phyloP scores from a whole-genome alignment of 2,329 filamentous ascomycete genomes.

The Curvularia sp. region DNA sequence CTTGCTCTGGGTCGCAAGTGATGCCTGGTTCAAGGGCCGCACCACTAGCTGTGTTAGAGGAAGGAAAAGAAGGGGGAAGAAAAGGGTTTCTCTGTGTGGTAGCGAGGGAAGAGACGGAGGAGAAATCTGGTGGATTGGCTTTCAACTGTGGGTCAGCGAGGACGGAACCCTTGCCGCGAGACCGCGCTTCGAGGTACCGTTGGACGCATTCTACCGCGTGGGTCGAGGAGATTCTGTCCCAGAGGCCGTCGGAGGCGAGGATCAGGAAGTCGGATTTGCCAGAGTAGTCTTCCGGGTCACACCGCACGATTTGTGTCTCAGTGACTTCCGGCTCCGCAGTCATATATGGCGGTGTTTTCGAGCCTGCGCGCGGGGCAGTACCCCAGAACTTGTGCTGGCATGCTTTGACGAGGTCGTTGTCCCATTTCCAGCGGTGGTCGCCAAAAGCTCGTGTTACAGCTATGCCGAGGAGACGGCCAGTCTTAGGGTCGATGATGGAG shows the following conservation, averaged over 20 bases:
- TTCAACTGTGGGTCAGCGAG: slow-evolving; percentile 24
- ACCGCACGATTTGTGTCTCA: slow-evolving; percentile 59
- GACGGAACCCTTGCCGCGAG: slow-evolving; percentile 32
- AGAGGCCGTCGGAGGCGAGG: slow-evolving; percentile 71
- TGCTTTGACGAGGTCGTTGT: slow-evolving; percentile 56
- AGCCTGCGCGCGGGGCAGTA: slow-evolving; percentile 54
- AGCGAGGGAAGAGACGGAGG: neutral
- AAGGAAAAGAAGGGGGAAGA: neutral
- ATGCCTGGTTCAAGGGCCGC: slow-evolving; percentile 40
- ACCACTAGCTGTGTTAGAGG: neutral
- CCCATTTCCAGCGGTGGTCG: slow-evolving; percentile 73
- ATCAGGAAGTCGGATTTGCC: slow-evolving; percentile 65
- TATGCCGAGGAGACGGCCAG: slow-evolving; percentile 67
- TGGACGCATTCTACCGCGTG: slow-evolving; percentile 65
- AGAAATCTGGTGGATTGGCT: slow-evolving; percentile 17
- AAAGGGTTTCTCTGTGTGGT: neutral
- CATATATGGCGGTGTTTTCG: slow-evolving; percentile 68
- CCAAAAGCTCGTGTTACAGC: slow-evolving; percentile 72
- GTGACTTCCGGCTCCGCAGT: slow-evolving; percentile 71
- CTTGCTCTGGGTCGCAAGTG: slow-evolving; percentile 42
- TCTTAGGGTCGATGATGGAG: slow-evolving; percentile 59
- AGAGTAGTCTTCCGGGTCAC: slow-evolving; percentile 20
- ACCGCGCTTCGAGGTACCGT: slow-evolving; percentile 59
- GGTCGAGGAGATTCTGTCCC: slow-evolving; percentile 65
- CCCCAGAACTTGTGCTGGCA: slow-evolving; percentile 60